Base-by-base conservation (phyloP, 2,329 filamentous ascomycete genomes). In the Dothiorella sarmentorum region DNA sequence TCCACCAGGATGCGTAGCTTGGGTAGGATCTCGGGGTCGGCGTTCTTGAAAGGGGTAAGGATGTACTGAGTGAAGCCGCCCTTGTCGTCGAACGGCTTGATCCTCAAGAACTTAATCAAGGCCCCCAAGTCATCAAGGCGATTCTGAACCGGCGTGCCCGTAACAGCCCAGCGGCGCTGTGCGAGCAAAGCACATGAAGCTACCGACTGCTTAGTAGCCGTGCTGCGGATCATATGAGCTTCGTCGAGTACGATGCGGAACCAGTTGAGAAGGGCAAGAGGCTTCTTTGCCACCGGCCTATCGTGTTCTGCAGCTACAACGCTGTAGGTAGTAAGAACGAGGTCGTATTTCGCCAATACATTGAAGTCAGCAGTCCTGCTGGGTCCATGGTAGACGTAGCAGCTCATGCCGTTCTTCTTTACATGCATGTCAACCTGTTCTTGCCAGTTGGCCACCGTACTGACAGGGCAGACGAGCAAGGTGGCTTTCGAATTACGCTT, bases 231-330 rank as follows among this genome's bases (percentile, higher is more conserved):
- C 73, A 89, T 89, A 71, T 99, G 94, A 0, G 92, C 94, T 74
- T 99, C 93, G 63, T 97, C 93, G 1, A 97, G 82, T 1, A 97
- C 91, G 56, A 97, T 89, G 18, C 93, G 88, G 71, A 96, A 97
- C 89, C 92, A 96, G 61, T 91, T 90, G 61, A 96, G 84, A 65
- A 88, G 85, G 56, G 87, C 84, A 35, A 97, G 75, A 0, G 91
- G 89, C 13, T 78, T 76, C 66, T 85, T 89, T 1, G 26, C n/a
- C n/a, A 18, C 3, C 29, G 79, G 76, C 60, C 85, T 84, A 58
- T 79, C 81, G 15, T 90, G 82, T 68, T 97, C 93, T 61, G 88
- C 89, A 0, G 90, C 86, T 20, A 96, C 85, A 0, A 91, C 95
- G 37, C 90, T 89, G 69, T 97, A 99, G 0, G 94, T 97, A 0